These are phyloP conservation scores for Aspergillus fischeri DNA, from an alignment of 2,329 filamentous ascomycete species.

Conservation along the genomic window DNA sequence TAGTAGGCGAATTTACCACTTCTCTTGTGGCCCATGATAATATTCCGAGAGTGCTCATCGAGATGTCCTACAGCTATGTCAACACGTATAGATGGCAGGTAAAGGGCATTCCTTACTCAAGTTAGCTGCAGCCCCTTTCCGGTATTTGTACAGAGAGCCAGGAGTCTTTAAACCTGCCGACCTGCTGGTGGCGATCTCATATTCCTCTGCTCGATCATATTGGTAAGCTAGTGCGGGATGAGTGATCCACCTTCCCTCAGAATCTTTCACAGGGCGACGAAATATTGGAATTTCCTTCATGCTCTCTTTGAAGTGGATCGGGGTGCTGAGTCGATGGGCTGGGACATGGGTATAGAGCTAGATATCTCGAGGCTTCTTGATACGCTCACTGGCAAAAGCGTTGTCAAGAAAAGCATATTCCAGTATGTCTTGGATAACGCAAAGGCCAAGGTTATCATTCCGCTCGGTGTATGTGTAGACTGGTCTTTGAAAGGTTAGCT, in stretches of 20 bases:
- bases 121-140: constrained; percentile 15
- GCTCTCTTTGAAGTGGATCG: constrained; percentile 19
- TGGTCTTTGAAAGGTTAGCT: constrained; percentile 12
- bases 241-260: constrained; percentile 6
- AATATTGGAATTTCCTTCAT: constrained; percentile 16
- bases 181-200: constrained; percentile 8
- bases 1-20: constrained; percentile 7
- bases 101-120: constrained; percentile 6
- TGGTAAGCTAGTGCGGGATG: constrained; percentile 6
- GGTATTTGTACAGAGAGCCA: constrained; percentile 17
- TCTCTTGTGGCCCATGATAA: constrained; percentile 10
- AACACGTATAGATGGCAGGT: neutral
- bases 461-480: constrained; percentile 14
- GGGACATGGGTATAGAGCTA: constrained; percentile 17
- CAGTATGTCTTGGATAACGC: constrained; percentile 19
- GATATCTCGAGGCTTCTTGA: constrained; percentile 16
- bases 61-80: constrained; percentile 7
- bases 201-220: constrained; percentile 9
- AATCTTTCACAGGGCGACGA: constrained; percentile 6
- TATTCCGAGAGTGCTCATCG: constrained; percentile 10
- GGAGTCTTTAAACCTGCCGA: constrained; percentile 8
- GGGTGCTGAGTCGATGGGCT: constrained; percentile 18
- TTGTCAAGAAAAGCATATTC: constrained; percentile 21
- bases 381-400: constrained; percentile 16
- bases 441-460: constrained; percentile 16